Base-by-base conservation (phyloP, 345 rosid genomes). In the Salix exigua region DNA sequence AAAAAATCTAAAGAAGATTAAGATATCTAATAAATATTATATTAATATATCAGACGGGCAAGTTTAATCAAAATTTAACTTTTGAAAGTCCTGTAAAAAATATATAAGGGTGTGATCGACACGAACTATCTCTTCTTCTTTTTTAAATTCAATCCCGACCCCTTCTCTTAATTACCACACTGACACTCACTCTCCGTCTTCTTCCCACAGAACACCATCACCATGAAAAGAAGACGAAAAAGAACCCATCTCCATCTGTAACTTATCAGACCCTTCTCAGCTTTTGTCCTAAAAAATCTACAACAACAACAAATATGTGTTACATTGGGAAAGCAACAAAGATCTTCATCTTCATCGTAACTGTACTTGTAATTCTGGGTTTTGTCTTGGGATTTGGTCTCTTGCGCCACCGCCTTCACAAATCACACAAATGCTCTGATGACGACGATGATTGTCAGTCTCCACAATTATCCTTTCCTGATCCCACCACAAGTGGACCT, bases 301-400 rank as follows among this genome's bases (percentile, higher is more conserved):
- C 14, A 16, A 16, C 68, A 28, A 16, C 68, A 14, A 64, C 30
- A 6, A 17, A 31, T 5, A 87, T 95, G 94, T 92, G 97, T 82
- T 95, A 92, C 81, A 93, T 93, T 62, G 99, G 99, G 63, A 92
- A 95, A 88, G 99, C 99, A 70, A 95, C 99, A 77, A 95, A 93
- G 92, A 95, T 95, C 90, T 95, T 95, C 88, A 91, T 94, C 75
- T 94, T 94, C 97, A 81, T 91, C 30, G 94, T 91, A 63, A 88
- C 92, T 19, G 94, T 86, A 72, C 62, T 85, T 61, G 86, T 87
- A 18, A 94, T 90, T 82, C 81, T 88, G 69, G 93, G 93, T 64
- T 86, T 95, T 37, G 87, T 89, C 80, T 76, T 92, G 71, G 97
- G 90, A 74, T 85, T 90, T 82, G 90, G 93, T 17, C 76, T 90